Conservation (phyloP, 306 rosid genomes). For the Purshia tridentata region DNA sequence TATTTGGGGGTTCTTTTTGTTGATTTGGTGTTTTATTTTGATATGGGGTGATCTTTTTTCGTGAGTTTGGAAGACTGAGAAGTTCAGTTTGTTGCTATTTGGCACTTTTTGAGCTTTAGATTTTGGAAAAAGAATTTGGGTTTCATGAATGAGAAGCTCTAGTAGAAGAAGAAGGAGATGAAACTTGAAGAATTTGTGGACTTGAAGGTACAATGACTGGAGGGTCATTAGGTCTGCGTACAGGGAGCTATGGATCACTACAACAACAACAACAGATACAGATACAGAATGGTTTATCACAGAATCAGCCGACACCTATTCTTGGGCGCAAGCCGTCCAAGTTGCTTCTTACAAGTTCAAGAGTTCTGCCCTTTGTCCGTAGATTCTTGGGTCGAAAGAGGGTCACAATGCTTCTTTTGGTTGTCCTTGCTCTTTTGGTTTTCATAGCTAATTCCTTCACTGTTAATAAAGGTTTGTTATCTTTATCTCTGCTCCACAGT, state of each 20-base stretch:
- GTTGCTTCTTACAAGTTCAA: slow-evolving; percentile 54
- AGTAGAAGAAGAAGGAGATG: slow-evolving; percentile 51
- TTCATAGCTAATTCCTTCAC: slow-evolving; percentile 64
- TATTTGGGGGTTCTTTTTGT: neutral
- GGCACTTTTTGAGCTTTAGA: slow-evolving; percentile 18
- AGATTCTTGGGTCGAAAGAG: slow-evolving; percentile 64
- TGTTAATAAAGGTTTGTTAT: slow-evolving; percentile 62
- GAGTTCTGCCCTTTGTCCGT: slow-evolving; percentile 53
- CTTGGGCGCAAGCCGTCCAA: slow-evolving; percentile 72
- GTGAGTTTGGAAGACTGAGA: slow-evolving; percentile 6
- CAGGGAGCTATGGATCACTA: slow-evolving; percentile 73
- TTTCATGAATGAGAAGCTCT: slow-evolving; percentile 29
- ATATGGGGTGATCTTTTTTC: neutral
- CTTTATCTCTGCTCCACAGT: neutral
- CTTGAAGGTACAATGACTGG: slow-evolving; percentile 75
- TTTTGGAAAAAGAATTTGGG: slow-evolving; percentile 18
- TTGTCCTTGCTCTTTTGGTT: slow-evolving; percentile 63
- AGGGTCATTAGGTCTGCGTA: slow-evolving; percentile 86
- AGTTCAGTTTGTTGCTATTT: neutral
- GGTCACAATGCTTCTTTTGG: slow-evolving; percentile 79
- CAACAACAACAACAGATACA: slow-evolving; percentile 48
- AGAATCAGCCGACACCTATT: slow-evolving; percentile 24
- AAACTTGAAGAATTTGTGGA: slow-evolving; percentile 34
- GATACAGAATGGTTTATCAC: slow-evolving; percentile 54
- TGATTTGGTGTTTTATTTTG: neutral